Evolutionary conservation across 345 rosid genomes (phyloP).

Genomic region (Cochlearia excelsa): DNA sequence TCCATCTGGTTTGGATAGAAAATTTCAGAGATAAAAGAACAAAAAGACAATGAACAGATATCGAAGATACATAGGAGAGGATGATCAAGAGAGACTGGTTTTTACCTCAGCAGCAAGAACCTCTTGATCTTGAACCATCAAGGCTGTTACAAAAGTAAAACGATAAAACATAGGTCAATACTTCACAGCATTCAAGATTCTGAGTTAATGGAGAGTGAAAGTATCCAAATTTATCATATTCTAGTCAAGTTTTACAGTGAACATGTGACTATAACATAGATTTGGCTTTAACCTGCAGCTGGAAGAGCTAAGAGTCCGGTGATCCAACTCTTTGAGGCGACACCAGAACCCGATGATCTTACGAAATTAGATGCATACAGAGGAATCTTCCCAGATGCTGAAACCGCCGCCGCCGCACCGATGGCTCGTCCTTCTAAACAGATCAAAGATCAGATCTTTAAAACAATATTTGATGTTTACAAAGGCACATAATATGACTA

Average conservation of each 20-base stretch:
- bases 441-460: background rate
- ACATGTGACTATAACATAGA: background rate
- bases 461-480: background rate
- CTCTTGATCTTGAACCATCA: conserved; percentile 86
- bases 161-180: conserved; percentile 4
- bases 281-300: conserved; percentile 64
- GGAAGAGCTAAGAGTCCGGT: conserved; percentile 77
- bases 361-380: conserved; percentile 48
- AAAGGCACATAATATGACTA: background rate
- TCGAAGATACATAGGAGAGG: background rate
- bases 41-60: background rate
- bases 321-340: conserved; percentile 62
- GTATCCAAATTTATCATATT: background rate
- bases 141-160: conserved; percentile 43
- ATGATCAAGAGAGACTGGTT: background rate
- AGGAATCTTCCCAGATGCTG: conserved; percentile 53
- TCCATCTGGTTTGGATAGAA: conserved; percentile 55
- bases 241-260: background rate
- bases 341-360: conserved; percentile 48
- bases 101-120: conserved; percentile 87
- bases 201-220: background rate
- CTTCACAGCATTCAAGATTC: background rate
- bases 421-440: conserved; percentile 62
- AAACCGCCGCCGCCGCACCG: conserved; percentile 67
- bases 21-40: background rate